Evolutionary conservation across 768 basidiomycete species (phyloP).

Genomic region (Phaffia australis): DNA sequence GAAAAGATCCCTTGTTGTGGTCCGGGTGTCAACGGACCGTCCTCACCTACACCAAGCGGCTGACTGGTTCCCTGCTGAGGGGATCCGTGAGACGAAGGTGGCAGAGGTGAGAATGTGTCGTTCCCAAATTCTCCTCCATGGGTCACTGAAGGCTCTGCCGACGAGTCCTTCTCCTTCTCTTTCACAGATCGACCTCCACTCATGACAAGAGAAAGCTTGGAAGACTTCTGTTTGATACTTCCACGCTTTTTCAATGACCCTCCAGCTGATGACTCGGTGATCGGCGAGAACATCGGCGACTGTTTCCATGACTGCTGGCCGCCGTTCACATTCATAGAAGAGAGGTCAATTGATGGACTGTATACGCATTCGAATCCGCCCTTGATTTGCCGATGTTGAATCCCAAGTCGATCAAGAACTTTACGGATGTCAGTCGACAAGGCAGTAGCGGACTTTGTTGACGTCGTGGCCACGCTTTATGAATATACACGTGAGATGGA

Average conservation of each 20-base stretch:
- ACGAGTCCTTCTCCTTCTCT: conserved; percentile 45
- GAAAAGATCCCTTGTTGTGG: conserved; percentile 19
- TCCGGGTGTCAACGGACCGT: too few relatives aligned
- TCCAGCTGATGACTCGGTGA: background rate
- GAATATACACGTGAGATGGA: background rate
- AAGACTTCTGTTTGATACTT: conserved; percentile 28
- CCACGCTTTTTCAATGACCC: conserved; percentile 8
- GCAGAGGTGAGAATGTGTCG: too few relatives aligned
- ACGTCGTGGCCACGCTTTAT: conserved; percentile 79
- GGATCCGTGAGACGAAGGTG: too few relatives aligned
- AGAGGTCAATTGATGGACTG: conserved; percentile 80
- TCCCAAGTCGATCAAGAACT: conserved; percentile 87
- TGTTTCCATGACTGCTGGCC: too few relatives aligned
- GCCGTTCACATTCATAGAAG: conserved; percentile 45
- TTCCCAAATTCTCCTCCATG: too few relatives aligned
- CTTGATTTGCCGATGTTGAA: conserved; percentile 82
- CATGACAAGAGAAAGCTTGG: conserved; percentile 25
- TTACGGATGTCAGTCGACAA: conserved; percentile 75
- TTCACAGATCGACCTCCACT: conserved; percentile 33
- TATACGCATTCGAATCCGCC: conserved; percentile 94
- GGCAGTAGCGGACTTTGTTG: conserved; percentile 67
- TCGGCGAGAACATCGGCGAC: too few relatives aligned
- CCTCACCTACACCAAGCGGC: too few relatives aligned
- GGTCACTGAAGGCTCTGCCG: conserved; percentile 16
- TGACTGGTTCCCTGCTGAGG: too few relatives aligned